These are phyloP conservation scores for Patellifolia procumbens DNA, from an alignment of 179 eudicot species.

Conservation along the genomic window DNA sequence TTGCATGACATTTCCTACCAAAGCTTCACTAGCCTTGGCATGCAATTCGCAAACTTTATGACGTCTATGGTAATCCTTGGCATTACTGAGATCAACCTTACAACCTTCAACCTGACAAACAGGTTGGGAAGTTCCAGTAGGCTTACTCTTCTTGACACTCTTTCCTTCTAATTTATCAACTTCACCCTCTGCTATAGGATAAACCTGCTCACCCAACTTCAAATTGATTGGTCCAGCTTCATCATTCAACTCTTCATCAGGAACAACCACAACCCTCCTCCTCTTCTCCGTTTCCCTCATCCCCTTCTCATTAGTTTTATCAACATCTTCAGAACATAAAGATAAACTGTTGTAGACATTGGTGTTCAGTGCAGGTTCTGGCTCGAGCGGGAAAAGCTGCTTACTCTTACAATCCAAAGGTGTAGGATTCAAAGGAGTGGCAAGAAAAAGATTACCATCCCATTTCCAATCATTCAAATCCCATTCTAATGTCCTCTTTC, in stretches of 20 bases:
- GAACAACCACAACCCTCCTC: conserved; percentile 48
- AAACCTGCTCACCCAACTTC: conserved; percentile 69
- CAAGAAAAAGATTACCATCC: conserved; percentile 76
- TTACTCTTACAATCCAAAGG: conserved; percentile 51
- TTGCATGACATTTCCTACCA: conserved; percentile 66
- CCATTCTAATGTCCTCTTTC: conserved; percentile 78
- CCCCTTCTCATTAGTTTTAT: conserved; percentile 36
- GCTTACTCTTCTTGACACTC: conserved; percentile 63
- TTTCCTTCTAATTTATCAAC: conserved; percentile 46
- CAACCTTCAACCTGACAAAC: conserved; percentile 89
- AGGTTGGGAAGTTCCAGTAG: conserved; percentile 47
- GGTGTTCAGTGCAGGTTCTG: conserved; percentile 35
- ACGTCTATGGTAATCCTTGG: conserved; percentile 80
- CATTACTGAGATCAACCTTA: conserved; percentile 61
- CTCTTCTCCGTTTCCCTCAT: conserved; percentile 58
- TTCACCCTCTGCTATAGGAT: conserved; percentile 46
- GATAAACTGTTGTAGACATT: conserved; percentile 46
- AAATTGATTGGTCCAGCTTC: conserved; percentile 55
- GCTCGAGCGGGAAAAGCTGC: conserved; percentile 45
- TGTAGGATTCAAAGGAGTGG: conserved; percentile 47
- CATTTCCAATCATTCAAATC: conserved; percentile 92
- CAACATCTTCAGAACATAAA: conserved; percentile 41
- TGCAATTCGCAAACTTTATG: conserved; percentile 89
- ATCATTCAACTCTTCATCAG: conserved; percentile 49
- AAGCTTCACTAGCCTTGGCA: conserved; percentile 67